phyloP scores from a whole-genome alignment of 1,284 basidiomycete species.

The Cerioporus squamosus region DNA sequence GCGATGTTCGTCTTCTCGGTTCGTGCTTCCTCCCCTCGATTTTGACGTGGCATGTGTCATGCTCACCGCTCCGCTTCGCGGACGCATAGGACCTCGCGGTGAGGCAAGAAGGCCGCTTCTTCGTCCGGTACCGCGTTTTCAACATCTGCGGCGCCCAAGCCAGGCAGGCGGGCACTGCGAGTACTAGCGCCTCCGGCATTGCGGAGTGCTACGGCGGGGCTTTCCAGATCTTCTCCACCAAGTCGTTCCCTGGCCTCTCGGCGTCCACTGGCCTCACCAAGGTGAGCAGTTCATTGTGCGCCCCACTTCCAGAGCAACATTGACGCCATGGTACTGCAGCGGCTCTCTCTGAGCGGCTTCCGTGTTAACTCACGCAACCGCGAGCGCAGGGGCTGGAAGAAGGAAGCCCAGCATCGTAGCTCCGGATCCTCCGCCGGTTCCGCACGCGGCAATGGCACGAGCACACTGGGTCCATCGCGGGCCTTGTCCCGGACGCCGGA shows the following conservation, averaged over 20 bases:
- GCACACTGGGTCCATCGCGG: too few relatives aligned
- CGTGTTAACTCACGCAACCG: slow-evolving; percentile 1
- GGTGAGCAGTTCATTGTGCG: slow-evolving; percentile 41
- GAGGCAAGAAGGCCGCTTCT: slow-evolving; percentile 31
- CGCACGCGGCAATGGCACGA: too few relatives aligned
- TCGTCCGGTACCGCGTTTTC: slow-evolving; percentile 33
- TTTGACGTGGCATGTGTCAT: neutral
- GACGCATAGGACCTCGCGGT: slow-evolving; percentile 29
- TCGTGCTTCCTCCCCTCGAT: slow-evolving; percentile 28
- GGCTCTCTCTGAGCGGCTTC: neutral
- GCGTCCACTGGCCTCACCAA: slow-evolving; percentile 79
- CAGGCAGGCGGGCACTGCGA: too few relatives aligned
- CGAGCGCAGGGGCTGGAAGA: neutral
- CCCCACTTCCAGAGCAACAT: neutral
- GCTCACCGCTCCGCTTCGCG: neutral
- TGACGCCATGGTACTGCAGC: neutral
- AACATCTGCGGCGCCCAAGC: slow-evolving; percentile 27
- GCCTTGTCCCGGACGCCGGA: too few relatives aligned
- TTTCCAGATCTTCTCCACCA: slow-evolving; percentile 78
- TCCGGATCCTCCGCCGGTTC: neutral
- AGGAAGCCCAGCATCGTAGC: neutral
- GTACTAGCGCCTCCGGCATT: slow-evolving; percentile 52
- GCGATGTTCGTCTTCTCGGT: slow-evolving; percentile 79
- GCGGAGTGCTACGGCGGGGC: slow-evolving; percentile 72
- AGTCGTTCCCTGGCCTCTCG: slow-evolving; percentile 77